Evolutionary conservation across 1,284 basidiomycete genomes (phyloP), one percentile per base, ranked within the genome.

Genomic region (Naganishia albida): DNA sequence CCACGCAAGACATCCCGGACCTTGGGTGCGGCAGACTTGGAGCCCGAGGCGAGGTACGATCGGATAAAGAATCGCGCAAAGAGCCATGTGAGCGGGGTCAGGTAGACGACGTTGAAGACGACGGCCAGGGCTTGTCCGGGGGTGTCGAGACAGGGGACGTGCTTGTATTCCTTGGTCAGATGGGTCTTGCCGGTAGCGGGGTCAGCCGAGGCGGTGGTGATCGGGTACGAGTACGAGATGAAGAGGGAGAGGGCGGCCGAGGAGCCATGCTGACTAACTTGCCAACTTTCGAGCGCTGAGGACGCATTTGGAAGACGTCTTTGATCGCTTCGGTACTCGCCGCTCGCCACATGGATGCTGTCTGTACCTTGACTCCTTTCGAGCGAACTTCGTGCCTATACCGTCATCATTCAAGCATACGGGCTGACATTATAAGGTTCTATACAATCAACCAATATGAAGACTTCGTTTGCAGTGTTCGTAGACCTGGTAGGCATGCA

Each of bases 381-480:
- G 6, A 10, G 34, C 34, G 34, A 34, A 34, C 34, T 34, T 34
- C 34, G 10, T 34, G 34, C 34, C 6, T 34, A 34, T 34, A 34
- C 34, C 28, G n/a, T 16, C 18, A 16, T 20, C 16, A 28, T 53
- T 20, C 51, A n/a, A 39, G 34, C 51, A 53, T 53, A 34, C 30
- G 51, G 26, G 15, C n/a, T 12, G 28, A 20, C 34, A 53, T 39
- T 38, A 20, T 53, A 23, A n/a, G 18, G 15, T 38, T 53, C 34
- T 39, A 53, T 53, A 39, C 34, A 38, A 53, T 66, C 23, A 66
- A 43, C 23, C 53, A 18, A 67, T 53, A 39, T 63, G 60, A 18
- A 67, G 46, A 20, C 51, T 42, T 56, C 67, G 63, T 56, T 68
- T 68, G 51, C 59, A 62, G 55, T 68, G 67, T 54, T 68, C 67